Evolutionary conservation across 2,329 filamentous ascomycete species (phyloP).

Genomic region (Pseudocercospora macadamiae): DNA sequence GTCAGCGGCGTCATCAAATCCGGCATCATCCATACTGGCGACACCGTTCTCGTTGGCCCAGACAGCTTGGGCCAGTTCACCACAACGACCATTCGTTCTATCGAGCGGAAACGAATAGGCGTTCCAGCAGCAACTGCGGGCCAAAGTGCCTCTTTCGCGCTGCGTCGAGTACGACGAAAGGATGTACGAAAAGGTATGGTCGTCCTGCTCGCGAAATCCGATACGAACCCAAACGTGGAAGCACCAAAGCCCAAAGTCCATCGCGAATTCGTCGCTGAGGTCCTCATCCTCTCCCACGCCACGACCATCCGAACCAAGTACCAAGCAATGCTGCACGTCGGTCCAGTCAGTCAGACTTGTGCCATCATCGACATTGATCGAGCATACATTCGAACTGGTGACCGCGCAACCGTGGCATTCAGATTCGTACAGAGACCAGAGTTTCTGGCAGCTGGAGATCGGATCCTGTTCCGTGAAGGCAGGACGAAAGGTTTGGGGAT

Average conservation of each 20-base stretch:
- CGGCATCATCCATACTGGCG: conserved; percentile 84
- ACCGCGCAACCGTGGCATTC: conserved; percentile 92
- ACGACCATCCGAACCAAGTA: conserved; percentile 97
- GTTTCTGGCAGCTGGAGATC: conserved; percentile 84
- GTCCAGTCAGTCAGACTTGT: conserved; percentile 92
- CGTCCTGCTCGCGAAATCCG: conserved; percentile 75
- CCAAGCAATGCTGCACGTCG: conserved; percentile 97
- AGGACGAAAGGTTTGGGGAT: conserved; percentile 94
- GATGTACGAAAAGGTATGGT: conserved; percentile 99
- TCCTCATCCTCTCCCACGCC: conserved; percentile 91
- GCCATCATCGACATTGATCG: conserved; percentile 97
- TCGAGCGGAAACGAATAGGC: conserved; percentile 89
- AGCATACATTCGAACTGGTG: conserved; percentile 91
- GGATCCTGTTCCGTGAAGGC: conserved; percentile 90
- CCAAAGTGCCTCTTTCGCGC: conserved; percentile 87
- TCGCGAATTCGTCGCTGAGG: conserved; percentile 65
- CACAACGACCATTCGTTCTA: conserved; percentile 83
- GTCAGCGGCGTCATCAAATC: conserved; percentile 89
- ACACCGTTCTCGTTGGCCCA: conserved; percentile 84
- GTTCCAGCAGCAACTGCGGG: conserved; percentile 88
- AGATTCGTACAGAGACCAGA: conserved; percentile 92
- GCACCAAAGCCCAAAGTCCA: conserved; percentile 53
- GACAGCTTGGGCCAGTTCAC: conserved; percentile 89
- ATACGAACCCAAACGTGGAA: conserved; percentile 56
- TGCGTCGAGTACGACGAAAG: conserved; percentile 84